phyloP scores from a whole-genome alignment of 129 eudicot genomes.

The Scalesia atractyloides region DNA sequence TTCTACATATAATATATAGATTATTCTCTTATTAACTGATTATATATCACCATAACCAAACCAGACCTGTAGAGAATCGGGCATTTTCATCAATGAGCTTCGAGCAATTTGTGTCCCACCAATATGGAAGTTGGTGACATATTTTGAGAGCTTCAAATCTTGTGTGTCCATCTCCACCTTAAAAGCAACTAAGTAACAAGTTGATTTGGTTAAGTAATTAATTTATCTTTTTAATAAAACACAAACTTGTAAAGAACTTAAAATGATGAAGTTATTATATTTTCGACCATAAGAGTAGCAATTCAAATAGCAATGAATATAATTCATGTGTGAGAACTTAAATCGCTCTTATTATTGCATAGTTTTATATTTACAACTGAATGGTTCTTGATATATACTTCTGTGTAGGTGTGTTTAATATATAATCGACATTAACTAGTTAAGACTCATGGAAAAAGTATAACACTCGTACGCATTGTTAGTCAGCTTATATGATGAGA shows the following conservation, averaged over 20 bases:
- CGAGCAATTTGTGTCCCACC: slow-evolving; percentile 26
- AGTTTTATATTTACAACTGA: too few relatives aligned
- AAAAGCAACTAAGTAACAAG: not conserved
- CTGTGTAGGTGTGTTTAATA: too few relatives aligned
- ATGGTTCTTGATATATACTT: too few relatives aligned
- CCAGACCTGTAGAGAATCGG: slow-evolving; percentile 22
- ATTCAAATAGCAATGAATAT: not conserved
- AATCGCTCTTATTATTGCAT: too few relatives aligned
- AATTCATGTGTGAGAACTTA: not conserved
- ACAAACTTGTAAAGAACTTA: not conserved
- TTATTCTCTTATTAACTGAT: slow-evolving; percentile 22
- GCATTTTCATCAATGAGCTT: slow-evolving; percentile 28
- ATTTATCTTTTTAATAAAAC: not conserved
- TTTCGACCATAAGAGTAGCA: not conserved
- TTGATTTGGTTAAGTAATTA: not conserved
- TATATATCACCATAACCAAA: slow-evolving; percentile 17
- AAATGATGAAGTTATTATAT: not conserved
- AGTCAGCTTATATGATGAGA: not conserved
- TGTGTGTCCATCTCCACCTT: slow-evolving; percentile 29
- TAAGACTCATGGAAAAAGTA: not conserved
- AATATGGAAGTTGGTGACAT: slow-evolving; percentile 16
- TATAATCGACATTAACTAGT: too few relatives aligned
- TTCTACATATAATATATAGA: slow-evolving; percentile 1
- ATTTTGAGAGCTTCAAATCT: slow-evolving; percentile 26
- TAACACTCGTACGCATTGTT: not conserved